Conservation (phyloP, 2,329 filamentous ascomycete genomes). For the Fusarium acutatum region DNA sequence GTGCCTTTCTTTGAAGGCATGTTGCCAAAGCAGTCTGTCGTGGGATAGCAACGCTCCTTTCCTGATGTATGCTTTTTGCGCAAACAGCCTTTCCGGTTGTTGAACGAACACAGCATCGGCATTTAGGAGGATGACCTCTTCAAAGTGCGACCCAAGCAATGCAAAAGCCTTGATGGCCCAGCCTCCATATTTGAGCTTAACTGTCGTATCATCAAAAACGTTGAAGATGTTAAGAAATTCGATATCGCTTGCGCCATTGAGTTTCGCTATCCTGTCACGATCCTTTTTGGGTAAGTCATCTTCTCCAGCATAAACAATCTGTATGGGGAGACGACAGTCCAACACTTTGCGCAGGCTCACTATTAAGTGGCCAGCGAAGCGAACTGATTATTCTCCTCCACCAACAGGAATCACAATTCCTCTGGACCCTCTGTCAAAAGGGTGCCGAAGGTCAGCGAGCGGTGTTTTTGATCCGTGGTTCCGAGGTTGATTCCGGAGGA, state of each 20-base stretch:
- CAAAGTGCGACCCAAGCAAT: conserved; percentile 46
- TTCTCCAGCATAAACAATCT: conserved; percentile 49
- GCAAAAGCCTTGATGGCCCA: conserved; percentile 54
- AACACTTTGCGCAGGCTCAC: conserved; percentile 42
- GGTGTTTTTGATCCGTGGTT: conserved; percentile 19
- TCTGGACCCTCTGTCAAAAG: conserved; percentile 3
- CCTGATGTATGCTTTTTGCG: conserved; percentile 40
- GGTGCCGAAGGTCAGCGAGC: conserved; percentile 38
- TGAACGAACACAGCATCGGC: conserved; percentile 51
- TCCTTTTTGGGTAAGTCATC: conserved; percentile 38
- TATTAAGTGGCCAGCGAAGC: conserved; percentile 47
- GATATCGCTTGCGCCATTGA: conserved; percentile 24
- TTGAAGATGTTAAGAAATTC: conserved; percentile 45
- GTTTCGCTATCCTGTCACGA: conserved; percentile 27
- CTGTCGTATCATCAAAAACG: conserved; percentile 44
- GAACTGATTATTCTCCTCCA: conserved; percentile 32
- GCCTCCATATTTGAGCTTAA: conserved; percentile 41
- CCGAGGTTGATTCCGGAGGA: conserved; percentile 16
- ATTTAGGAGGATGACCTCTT: conserved; percentile 50
- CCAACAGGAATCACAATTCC: conserved; percentile 49
- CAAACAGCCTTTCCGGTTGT: conserved; percentile 45
- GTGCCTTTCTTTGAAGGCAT: conserved; percentile 42
- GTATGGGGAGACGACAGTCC: conserved; percentile 43
- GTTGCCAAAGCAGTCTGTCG: conserved; percentile 50
- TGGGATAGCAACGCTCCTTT: conserved; percentile 51